A percentile compares a stretch with the other conserved stretches of the same genome.
Evolutionary conservation across 140 eudicot species (phyloP).

Genomic region (Stevia rebaudiana): DNA sequence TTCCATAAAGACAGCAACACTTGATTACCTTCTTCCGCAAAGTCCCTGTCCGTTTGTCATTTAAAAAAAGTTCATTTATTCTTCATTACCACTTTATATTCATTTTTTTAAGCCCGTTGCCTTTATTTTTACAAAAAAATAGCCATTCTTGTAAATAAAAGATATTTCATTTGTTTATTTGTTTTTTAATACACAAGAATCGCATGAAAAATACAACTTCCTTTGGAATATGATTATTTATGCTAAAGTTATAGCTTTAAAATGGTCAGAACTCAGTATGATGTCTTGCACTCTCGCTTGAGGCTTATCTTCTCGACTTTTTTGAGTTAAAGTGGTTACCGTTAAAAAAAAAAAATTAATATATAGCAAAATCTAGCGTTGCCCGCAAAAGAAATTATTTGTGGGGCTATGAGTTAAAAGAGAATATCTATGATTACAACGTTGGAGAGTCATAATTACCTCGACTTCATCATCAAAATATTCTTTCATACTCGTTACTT

Average conservation of each 20-base stretch:
- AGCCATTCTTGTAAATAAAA: background rate
- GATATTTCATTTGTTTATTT: background rate
- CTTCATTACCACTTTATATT: background rate
- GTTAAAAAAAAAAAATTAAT: too few species aligned
- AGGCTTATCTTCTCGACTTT: too few species aligned
- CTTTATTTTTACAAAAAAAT: background rate
- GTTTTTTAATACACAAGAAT: background rate
- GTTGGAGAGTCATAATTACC: slow-evolving; percentile 21
- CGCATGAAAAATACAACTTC: too few species aligned
- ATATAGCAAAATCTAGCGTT: background rate
- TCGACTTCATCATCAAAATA: slow-evolving; percentile 20
- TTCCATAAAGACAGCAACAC: slow-evolving; percentile 10
- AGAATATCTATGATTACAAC: slow-evolving; percentile 34
- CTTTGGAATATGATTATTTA: background rate
- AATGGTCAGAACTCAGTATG: too few species aligned
- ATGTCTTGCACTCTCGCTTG: too few species aligned
- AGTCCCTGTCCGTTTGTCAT: slow-evolving; percentile 14
- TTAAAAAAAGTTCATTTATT: background rate
- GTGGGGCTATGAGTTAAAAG: slow-evolving; percentile 9
- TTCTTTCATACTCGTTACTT: too few species aligned
- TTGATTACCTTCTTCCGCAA: slow-evolving; percentile 24
- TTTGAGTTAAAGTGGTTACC: too few species aligned
- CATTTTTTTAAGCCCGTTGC: background rate
- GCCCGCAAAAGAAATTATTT: background rate
- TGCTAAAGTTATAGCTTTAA: background rate